These are phyloP conservation scores for Flaveria bidentis DNA, from an alignment of 129 eudicot genomes.

Conservation along the genomic window DNA sequence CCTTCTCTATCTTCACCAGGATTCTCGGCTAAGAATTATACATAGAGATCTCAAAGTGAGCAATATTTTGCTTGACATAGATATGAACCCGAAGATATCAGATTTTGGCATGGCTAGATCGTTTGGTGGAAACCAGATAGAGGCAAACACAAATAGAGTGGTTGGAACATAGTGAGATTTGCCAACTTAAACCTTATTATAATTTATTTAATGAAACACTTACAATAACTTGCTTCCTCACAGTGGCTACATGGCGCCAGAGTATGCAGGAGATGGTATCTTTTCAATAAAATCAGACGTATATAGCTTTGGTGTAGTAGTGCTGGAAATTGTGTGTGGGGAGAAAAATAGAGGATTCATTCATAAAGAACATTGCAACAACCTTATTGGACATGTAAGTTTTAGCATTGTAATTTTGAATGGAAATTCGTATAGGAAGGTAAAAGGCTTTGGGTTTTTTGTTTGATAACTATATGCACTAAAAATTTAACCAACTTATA, in stretches of 20 bases:
- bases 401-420: background rate
- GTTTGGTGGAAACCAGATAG: constrained; percentile 39
- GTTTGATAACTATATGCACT: background rate
- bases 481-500: background rate
- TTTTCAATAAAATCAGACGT: constrained; percentile 53
- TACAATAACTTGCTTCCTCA: background rate
- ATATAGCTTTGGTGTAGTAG: constrained; percentile 45
- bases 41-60: constrained; percentile 51
- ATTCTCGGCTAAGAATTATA: constrained; percentile 46
- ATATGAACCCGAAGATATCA: constrained; percentile 51
- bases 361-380: constrained; percentile 41
- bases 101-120: constrained; percentile 52
- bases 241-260: constrained; percentile 53
- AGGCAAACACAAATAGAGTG: constrained; percentile 43
- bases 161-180: constrained; percentile 53
- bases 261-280: constrained; percentile 44
- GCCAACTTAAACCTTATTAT: background rate
- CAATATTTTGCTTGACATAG: constrained; percentile 42
- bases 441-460: background rate
- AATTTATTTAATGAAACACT: background rate
- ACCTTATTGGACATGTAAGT: constrained; percentile 56
- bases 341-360: constrained; percentile 41
- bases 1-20: constrained; percentile 51
- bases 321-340: constrained; percentile 46
- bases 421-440: background rate